Evolutionary conservation across 1,139 yeast species (phyloP).

Genomic region (Pichia sp.): DNA sequence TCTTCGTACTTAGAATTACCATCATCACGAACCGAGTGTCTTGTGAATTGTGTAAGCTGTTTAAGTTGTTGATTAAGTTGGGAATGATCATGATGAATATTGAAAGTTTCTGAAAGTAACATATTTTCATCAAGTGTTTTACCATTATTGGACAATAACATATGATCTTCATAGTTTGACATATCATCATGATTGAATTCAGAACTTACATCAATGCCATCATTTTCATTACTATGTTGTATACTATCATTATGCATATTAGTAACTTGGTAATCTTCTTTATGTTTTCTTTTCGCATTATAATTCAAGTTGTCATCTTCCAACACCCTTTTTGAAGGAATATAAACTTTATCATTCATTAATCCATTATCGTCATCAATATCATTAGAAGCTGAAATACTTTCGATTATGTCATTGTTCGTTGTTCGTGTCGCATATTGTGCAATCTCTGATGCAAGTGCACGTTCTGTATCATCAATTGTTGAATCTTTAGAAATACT

Average conservation of each 20-base stretch:
- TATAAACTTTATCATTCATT: not conserved
- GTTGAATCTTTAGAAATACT: not conserved
- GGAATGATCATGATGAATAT: slow-evolving; percentile 21
- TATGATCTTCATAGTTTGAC: not conserved
- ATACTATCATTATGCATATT: not conserved
- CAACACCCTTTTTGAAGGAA: not conserved
- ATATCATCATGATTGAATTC: not conserved
- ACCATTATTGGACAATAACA: not conserved
- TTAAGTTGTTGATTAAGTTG: slow-evolving; percentile 27
- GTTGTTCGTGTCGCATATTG: not conserved
- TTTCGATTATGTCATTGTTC: not conserved
- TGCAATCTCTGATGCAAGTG: not conserved
- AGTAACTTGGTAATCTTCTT: not conserved
- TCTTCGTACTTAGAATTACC: slow-evolving; percentile 1
- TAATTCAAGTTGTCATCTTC: not conserved
- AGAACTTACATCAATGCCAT: not conserved
- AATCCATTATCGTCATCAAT: not conserved
- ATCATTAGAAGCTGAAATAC: not conserved
- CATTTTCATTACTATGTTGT: not conserved
- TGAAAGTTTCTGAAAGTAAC: slow-evolving; percentile 5
- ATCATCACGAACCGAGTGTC: slow-evolving; percentile 12
- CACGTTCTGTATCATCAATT: not conserved
- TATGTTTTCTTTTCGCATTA: not conserved
- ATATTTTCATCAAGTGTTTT: slow-evolving; percentile 1
- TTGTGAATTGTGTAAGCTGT: slow-evolving; percentile 20